Percentiles rank a stretch among this genome's conserved stretches.
Conservation (phyloP, 2,329 filamentous ascomycete genomes). For the Fusarium pseudoanthophilum region DNA sequence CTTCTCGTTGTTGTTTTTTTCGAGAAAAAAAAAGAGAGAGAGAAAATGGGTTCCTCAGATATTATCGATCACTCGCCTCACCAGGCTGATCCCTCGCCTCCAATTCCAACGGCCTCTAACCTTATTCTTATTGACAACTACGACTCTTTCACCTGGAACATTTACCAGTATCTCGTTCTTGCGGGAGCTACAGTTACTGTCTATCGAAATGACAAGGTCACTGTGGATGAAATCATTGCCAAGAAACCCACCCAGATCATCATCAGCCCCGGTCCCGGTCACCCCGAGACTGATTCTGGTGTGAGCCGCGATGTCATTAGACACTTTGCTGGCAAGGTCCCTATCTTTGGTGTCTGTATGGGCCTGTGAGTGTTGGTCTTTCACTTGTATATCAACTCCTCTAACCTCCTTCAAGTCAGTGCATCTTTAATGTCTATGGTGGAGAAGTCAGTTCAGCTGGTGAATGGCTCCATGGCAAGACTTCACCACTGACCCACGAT, state of each 20-base stretch:
- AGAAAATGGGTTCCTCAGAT: constrained; percentile 60
- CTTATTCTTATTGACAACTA: constrained; percentile 98
- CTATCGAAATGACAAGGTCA: constrained; percentile 91
- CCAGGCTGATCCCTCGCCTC: constrained; percentile 78
- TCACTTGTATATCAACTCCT: background rate
- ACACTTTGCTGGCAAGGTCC: constrained; percentile 93
- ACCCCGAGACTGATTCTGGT: constrained; percentile 90
- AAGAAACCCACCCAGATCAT: constrained; percentile 93
- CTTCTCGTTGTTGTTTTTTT: background rate
- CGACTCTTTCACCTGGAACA: constrained; percentile 99
- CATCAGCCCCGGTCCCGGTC: constrained; percentile 93
- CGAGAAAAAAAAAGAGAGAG: background rate
- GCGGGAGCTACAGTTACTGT: constrained; percentile 93
- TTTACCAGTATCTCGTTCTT: constrained; percentile 97
- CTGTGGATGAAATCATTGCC: constrained; percentile 82
- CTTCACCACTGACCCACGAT: constrained; percentile 89
- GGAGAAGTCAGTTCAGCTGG: constrained; percentile 92
- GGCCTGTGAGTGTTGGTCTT: constrained; percentile 73
- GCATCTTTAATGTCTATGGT: constrained; percentile 93
- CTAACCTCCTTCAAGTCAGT: constrained; percentile 70
- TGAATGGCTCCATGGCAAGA: constrained; percentile 97
- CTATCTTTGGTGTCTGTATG: constrained; percentile 98
- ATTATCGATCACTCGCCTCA: constrained; percentile 86
- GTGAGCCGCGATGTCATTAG: constrained; percentile 92
- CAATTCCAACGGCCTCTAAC: constrained; percentile 84